A percentile compares a stretch with the other conserved stretches of the same genome.
Conservation (phyloP, 352 stramenopile genomes). For the Pythium oligandrum region DNA sequence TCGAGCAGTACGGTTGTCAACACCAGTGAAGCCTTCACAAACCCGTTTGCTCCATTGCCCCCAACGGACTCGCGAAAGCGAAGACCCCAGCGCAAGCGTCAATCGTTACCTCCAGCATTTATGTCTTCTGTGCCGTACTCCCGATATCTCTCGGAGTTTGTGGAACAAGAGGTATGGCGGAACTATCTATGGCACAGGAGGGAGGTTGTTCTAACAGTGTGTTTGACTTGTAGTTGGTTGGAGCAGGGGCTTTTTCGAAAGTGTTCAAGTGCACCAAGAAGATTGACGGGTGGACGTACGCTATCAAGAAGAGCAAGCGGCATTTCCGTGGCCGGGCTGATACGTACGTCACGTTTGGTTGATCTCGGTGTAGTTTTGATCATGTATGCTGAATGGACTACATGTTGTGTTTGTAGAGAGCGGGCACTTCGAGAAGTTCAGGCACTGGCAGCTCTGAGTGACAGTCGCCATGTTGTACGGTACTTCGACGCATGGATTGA, state of each 20-base stretch:
- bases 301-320: constrained; percentile 85
- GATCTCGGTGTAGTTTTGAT: background rate
- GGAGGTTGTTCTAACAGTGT: too few relatives aligned
- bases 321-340: constrained; percentile 78
- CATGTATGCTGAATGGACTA: too few relatives aligned
- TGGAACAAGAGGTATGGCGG: constrained; percentile 51
- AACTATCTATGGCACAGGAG: too few relatives aligned
- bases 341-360: constrained; percentile 44
- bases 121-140: constrained; percentile 39
- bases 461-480: constrained; percentile 72
- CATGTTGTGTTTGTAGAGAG: constrained; percentile 29
- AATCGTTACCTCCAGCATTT: constrained; percentile 55
- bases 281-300: constrained; percentile 84
- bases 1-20: background rate
- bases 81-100: constrained; percentile 52
- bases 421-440: constrained; percentile 79
- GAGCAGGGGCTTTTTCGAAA: constrained; percentile 84
- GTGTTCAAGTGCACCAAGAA: constrained; percentile 86
- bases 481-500: constrained; percentile 89
- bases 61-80: constrained; percentile 57
- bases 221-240: constrained; percentile 43
- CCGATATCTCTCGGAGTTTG: constrained; percentile 78
- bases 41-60: constrained; percentile 59
- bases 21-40: constrained; percentile 46
- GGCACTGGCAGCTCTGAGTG: constrained; percentile 70